Evolutionary conservation across 768 basidiomycete species (phyloP), one percentile per base, ranked within the genome.

Genomic region (Kwoniella shandongensis): DNA sequence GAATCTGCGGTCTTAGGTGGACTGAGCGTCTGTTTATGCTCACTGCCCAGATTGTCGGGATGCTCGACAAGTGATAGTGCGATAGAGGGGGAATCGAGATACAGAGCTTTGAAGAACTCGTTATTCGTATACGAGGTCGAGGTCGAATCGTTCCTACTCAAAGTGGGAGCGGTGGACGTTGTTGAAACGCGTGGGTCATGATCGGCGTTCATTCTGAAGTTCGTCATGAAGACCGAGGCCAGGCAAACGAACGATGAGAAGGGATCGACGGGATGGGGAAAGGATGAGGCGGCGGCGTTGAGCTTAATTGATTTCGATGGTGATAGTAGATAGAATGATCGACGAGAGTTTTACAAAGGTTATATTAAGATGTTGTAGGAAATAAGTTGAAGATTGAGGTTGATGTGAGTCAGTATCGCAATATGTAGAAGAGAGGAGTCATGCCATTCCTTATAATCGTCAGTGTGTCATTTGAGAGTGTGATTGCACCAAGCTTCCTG

Each of bases 101-200:
- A 58, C 13, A 61, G 50, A 13, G 63, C 54, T 25, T 29, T 2
- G 51, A 65, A 58, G 46, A 65, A 65, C 29, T 55, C 54, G 54
- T 29, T 26, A 18, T 42, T 42, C 40, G 40, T 23, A 42, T 42
- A 17, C 6, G 40, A n/a, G 17, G 40, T 23, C 7, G n/a, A 42
- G 6, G 22, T 42, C n/a, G 40, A 42, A 23, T 42, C 40, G 40
- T n/a, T 42, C n/a, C n/a, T 6, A 23, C 8, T n/a, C 40, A 42
- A 23, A 42, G n/a, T 42, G n/a, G n/a, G n/a, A 42, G 6, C 40
- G 40, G 22, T n/a, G 11, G 11, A 38, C n/a, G 36, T 10, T 38
- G 36, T 38, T n/a, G 36, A 38, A n/a, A n/a, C n/a, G 32, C 13
- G 32, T 32, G 6, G 32, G 32, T 32, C 32, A 32, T 32, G 13